Conservation (phyloP, 2,329 filamentous ascomycete species). For the Eutypella sp. region DNA sequence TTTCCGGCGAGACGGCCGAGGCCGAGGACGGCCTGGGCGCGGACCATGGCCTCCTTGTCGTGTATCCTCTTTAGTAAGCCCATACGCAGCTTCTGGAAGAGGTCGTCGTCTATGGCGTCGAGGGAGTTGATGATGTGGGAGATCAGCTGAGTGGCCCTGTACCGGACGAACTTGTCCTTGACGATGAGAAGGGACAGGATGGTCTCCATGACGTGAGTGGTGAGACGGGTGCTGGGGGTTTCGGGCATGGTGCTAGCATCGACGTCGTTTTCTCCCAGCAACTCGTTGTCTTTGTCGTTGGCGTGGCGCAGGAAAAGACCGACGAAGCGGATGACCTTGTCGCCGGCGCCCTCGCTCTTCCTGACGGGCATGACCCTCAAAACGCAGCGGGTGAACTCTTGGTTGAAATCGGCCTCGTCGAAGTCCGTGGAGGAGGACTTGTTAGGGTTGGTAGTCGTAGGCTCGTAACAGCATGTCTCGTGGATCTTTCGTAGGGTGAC, state of each 20-base stretch:
- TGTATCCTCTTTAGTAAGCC: conserved; percentile 79
- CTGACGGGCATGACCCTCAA: conserved; percentile 79
- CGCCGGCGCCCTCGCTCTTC: conserved; percentile 85
- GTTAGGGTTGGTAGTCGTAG: conserved; percentile 44
- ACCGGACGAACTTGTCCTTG: conserved; percentile 92
- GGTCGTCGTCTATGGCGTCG: conserved; percentile 84
- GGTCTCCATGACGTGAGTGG: conserved; percentile 65
- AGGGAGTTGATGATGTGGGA: conserved; percentile 90
- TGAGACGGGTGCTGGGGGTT: conserved; percentile 78
- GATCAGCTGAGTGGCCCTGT: conserved; percentile 82
- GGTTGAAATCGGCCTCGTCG: conserved; percentile 81
- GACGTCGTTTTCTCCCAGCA: conserved; percentile 59
- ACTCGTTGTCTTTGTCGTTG: conserved; percentile 65
- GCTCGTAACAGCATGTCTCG: conserved; percentile 72
- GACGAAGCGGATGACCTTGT: conserved; percentile 79
- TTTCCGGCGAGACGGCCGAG: conserved; percentile 80
- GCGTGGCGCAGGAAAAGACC: conserved; percentile 78
- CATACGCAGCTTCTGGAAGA: conserved; percentile 77
- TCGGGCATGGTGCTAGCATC: conserved; percentile 70
- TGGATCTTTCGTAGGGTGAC: conserved; percentile 87
- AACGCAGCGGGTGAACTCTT: conserved; percentile 78
- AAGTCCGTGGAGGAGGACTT: conserved; percentile 58
- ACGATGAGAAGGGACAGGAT: conserved; percentile 71
- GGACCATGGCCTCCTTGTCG: conserved; percentile 90
- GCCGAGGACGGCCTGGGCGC: conserved; percentile 86